Evolutionary conservation across 345 rosid species (phyloP), one percentile per base, ranked within the genome.

Genomic region (Pugionium cornutum): DNA sequence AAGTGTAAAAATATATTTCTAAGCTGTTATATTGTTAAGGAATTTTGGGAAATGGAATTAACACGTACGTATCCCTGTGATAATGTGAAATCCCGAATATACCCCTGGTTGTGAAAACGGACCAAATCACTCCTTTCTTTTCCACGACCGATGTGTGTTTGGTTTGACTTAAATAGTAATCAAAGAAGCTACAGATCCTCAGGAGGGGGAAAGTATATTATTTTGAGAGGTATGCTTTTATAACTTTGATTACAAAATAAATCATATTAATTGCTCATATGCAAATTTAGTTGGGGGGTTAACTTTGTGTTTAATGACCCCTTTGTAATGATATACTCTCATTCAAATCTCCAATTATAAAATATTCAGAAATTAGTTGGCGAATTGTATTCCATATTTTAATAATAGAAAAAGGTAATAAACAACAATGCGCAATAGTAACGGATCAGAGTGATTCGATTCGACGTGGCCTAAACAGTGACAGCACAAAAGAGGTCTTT

Each of bases 261-360:
- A 11, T 9, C 42, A 6, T 36, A 62, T 70, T 70, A 32, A 70
- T 31, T 53, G 63, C 36, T 53, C 68, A 45, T 53, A 62, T 54
- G 68, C 45, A 62, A 62, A 70, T 70, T 51, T 55, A 8, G 75
- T 70, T 70, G 18, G 75, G 64, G 37, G 1, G 69, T 62, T 70
- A 55, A 40, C 36, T 46, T 62, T 7, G 50, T 63, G 18, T 53
- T 62, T 47, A 70, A 62, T 70, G 69, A 39, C 42, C 54, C 9
- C 18, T 18, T 18, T 18, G 33, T 49, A 35, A 69, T 44, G 47
- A 18, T 60, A 55, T 52, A 59, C 47, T 25, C 47, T 32, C 55
- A 52, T 61, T 45, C 47, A 60, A 34, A 69, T 69, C 46, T n/a
- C 7, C 39, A 7, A 8, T 34, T 41, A 59, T 52, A 44, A 28